Percentiles rank a stretch among this genome's conserved stretches.
Evolutionary conservation across 1,284 basidiomycete species (phyloP).

Genomic region (Sporisorium exsertum): DNA sequence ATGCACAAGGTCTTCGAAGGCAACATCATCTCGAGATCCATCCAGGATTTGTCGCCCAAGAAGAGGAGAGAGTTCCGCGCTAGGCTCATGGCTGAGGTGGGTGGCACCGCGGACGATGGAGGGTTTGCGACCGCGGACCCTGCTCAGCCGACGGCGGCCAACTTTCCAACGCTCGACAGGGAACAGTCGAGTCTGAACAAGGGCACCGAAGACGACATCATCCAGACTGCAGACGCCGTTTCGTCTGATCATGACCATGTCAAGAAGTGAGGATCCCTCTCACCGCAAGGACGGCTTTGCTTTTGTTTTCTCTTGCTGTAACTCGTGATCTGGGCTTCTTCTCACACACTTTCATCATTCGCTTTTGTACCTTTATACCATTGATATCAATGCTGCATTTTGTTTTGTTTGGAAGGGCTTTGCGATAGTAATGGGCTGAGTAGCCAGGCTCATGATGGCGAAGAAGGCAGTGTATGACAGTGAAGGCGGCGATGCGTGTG

Average conservation of each 20-base stretch:
- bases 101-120: constrained; percentile 34
- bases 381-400: constrained; percentile 4
- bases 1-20: constrained; percentile 61
- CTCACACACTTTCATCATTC: not conserved
- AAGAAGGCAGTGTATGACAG: too few species aligned
- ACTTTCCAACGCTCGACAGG: constrained; percentile 22
- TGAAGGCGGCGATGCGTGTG: too few species aligned
- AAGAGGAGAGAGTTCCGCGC: constrained; percentile 44
- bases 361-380: constrained; percentile 15
- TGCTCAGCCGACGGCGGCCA: not conserved
- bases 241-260: constrained; percentile 17
- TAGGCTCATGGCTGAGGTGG: constrained; percentile 37
- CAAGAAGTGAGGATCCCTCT: constrained; percentile 8
- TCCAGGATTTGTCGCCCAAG: constrained; percentile 53
- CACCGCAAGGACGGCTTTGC: not conserved
- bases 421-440: not conserved
- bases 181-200: constrained; percentile 20
- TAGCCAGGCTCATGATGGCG: too few species aligned
- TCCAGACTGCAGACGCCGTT: constrained; percentile 19
- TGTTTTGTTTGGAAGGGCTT: not conserved
- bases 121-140: not conserved
- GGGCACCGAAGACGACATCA: constrained; percentile 17
- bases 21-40: constrained; percentile 56
- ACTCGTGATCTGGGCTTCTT: not conserved
- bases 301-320: not conserved